Evolutionary conservation across 106 monocot species (phyloP).

Genomic region (Cymbidium sinense): DNA sequence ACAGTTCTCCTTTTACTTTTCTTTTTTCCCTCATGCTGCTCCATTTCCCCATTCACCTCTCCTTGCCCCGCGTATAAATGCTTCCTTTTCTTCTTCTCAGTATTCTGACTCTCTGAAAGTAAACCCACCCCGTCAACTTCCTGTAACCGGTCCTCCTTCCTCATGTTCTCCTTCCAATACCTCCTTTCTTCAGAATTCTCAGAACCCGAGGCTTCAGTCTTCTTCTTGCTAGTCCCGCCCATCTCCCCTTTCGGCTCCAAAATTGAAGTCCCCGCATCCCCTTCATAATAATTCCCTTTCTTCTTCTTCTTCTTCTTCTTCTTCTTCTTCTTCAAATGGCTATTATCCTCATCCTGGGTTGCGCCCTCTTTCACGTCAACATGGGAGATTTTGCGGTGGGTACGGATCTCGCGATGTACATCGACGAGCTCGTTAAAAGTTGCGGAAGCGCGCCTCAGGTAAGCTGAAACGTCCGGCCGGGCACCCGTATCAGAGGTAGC

Average conservation of each 20-base stretch:
- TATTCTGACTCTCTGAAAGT: too few species aligned
- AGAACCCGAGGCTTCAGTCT: not conserved
- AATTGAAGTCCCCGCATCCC: not conserved
- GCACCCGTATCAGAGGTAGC: conserved; percentile 23
- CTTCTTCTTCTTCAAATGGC: not conserved
- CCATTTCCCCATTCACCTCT: not conserved
- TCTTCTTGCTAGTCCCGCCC: not conserved
- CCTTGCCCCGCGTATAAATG: not conserved
- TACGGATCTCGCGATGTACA: conserved; percentile 19
- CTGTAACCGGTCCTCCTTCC: not conserved
- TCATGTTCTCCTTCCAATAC: not conserved
- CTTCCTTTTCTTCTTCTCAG: conserved; percentile 1
- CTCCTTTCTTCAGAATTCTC: not conserved
- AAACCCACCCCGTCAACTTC: not conserved
- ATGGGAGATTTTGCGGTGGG: not conserved
- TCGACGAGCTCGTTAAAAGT: conserved; percentile 39
- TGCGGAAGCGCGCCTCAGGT: conserved; percentile 24
- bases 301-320: too few species aligned
- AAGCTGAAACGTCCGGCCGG: conserved; percentile 27
- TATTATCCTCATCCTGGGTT: not conserved
- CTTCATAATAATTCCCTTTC: not conserved
- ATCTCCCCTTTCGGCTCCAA: not conserved
- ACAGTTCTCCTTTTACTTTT: not conserved
- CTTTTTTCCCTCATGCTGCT: not conserved
- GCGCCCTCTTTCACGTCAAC: not conserved